Percentiles rank a stretch among this genome's conserved stretches.
Conservation (phyloP, 2,329 filamentous ascomycete genomes). For the Elsinoe necatrix region DNA sequence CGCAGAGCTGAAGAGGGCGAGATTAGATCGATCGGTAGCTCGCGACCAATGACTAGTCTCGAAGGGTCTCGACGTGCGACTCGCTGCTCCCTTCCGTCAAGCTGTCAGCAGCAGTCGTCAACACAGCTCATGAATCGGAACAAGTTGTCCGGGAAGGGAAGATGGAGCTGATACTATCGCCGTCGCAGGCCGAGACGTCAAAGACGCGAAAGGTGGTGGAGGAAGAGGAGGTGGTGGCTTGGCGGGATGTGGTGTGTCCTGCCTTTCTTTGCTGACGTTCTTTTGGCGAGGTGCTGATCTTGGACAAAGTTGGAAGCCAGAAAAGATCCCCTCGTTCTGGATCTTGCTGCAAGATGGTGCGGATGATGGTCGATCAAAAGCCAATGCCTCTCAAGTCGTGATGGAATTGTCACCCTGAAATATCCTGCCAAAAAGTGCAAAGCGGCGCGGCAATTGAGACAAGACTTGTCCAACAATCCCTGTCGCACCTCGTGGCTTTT, state of each 20-base stretch:
- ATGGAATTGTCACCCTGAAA: neutral
- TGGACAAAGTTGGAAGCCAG: neutral
- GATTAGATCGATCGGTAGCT: neutral
- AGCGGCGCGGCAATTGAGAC: slow-evolving; percentile 3
- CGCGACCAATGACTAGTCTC: neutral
- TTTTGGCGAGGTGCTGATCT: slow-evolving; percentile 6
- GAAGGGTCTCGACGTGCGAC: neutral
- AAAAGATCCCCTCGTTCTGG: neutral
- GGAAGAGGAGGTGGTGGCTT: slow-evolving; percentile 12
- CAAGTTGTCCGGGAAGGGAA: neutral
- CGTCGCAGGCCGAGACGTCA: slow-evolving; percentile 10
- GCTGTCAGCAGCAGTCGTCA: neutral
- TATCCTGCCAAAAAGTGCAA: neutral
- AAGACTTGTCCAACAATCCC: slow-evolving; percentile 8
- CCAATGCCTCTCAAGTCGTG: neutral
- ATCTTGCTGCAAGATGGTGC: neutral
- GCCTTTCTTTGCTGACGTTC: slow-evolving; percentile 12
- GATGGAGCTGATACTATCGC: slow-evolving; percentile 6
- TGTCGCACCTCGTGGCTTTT: slow-evolving; percentile 9
- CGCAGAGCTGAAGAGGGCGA: neutral
- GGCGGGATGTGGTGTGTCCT: slow-evolving; percentile 9
- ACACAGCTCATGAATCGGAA: slow-evolving; percentile 2
- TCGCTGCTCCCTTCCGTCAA: neutral
- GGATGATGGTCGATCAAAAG: slow-evolving; percentile 2
- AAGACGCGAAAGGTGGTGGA: slow-evolving; percentile 6